Conservation (phyloP, 2,329 filamentous ascomycete species). For the Colletotrichum tropicicola region DNA sequence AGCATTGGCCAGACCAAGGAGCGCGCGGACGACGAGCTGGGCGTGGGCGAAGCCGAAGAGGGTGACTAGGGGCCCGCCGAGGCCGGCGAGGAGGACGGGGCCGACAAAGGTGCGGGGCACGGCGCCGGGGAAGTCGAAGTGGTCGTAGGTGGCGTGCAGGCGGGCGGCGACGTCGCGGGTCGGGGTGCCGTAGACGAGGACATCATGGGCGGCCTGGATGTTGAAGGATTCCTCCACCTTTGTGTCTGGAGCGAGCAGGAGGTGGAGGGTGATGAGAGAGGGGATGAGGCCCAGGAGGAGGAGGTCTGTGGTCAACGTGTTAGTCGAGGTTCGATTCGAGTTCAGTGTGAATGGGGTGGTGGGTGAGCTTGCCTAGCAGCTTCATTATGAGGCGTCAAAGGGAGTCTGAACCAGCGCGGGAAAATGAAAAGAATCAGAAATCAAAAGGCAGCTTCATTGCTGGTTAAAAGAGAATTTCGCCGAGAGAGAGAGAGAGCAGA, state of each 20-base stretch:
- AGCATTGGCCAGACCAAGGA: conserved; percentile 82
- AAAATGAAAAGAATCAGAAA: neutral
- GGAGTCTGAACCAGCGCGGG: neutral
- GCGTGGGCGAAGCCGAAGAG: conserved; percentile 64
- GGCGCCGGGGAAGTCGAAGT: conserved; percentile 88
- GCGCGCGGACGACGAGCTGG: conserved; percentile 73
- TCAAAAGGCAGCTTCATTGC: neutral
- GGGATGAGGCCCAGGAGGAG: conserved; percentile 67
- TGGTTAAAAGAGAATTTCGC: neutral
- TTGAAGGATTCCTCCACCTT: conserved; percentile 99
- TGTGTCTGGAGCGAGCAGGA: conserved; percentile 83
- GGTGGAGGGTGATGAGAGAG: conserved; percentile 71
- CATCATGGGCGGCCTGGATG: conserved; percentile 91
- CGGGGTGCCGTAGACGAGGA: conserved; percentile 82
- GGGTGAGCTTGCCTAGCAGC: conserved; percentile 31
- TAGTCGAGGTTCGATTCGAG: neutral
- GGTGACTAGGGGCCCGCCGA: conserved; percentile 73
- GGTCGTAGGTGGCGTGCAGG: conserved; percentile 78
- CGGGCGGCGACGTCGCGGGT: conserved; percentile 59
- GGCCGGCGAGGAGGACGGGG: conserved; percentile 76
- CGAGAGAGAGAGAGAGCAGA: neutral
- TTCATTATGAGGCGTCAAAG: conserved; percentile 34
- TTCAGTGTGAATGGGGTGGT: neutral
- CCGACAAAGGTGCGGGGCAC: conserved; percentile 93
- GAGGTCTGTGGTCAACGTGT: conserved; percentile 48